Percentiles rank a stretch among this genome's conserved stretches.
Conservation (phyloP, 2,329 filamentous ascomycete species). For the Hirsutella minnesotensis region DNA sequence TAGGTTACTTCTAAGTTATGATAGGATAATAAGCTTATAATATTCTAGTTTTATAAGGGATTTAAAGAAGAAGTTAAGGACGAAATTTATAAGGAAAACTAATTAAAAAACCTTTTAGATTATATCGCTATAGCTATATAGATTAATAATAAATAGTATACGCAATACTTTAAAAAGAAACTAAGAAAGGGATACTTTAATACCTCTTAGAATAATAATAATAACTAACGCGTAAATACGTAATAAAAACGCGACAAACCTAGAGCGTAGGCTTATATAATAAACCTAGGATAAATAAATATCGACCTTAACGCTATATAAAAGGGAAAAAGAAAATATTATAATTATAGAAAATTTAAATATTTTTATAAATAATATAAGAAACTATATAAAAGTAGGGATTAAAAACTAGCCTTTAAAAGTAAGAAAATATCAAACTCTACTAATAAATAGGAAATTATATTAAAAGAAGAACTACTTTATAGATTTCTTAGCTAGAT, state of each 20-base stretch:
- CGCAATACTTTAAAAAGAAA: background rate
- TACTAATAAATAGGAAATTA: background rate
- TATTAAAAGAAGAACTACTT: background rate
- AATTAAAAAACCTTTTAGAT: background rate
- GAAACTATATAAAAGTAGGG: background rate
- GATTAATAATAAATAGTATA: background rate
- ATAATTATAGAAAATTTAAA: background rate
- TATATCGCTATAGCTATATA: background rate
- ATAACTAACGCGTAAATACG: too few species aligned
- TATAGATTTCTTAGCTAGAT: background rate
- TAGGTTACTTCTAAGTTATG: background rate
- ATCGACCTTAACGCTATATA: background rate
- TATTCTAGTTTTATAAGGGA: too few species aligned
- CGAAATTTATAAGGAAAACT: conserved; percentile 1
- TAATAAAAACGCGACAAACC: too few species aligned
- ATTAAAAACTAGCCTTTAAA: background rate
- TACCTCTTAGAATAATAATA: too few species aligned
- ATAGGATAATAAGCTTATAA: background rate
- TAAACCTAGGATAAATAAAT: background rate
- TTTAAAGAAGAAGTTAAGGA: conserved; percentile 1
- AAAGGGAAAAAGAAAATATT: background rate
- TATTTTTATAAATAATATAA: background rate
- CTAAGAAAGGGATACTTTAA: background rate
- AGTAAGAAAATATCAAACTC: background rate
- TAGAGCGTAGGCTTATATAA: background rate